These are phyloP conservation scores for Cyclanthera cordifolia DNA, from an alignment of 306 rosid genomes.

Conservation along the genomic window DNA sequence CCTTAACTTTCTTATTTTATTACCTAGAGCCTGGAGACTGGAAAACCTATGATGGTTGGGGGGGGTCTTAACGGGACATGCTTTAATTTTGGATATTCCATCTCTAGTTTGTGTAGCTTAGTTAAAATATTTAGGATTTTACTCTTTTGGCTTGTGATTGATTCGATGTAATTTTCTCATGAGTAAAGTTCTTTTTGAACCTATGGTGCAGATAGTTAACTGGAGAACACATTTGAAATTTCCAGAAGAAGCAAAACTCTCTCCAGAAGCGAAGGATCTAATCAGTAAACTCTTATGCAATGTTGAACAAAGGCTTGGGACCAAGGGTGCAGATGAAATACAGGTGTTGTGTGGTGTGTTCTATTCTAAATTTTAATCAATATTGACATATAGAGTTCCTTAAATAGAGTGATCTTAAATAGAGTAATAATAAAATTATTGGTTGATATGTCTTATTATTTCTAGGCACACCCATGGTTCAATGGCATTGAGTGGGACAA, in stretches of 20 bases:
- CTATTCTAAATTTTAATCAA: slow-evolving; percentile 28
- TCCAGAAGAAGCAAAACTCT: slow-evolving; percentile 93
- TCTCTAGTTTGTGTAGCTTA: not conserved
- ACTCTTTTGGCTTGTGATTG: not conserved
- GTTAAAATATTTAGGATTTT: not conserved
- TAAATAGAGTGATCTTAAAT: slow-evolving; percentile 15
- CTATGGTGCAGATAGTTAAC: slow-evolving; percentile 75
- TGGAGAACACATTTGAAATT: slow-evolving; percentile 93
- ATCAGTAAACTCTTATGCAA: slow-evolving; percentile 78
- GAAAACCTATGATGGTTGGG: too few relatives aligned
- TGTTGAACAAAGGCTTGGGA: slow-evolving; percentile 93
- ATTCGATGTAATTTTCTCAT: slow-evolving; percentile 6
- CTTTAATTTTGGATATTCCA: not conserved
- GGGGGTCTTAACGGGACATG: not conserved
- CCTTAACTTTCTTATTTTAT: not conserved
- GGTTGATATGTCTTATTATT: slow-evolving; percentile 22
- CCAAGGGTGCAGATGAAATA: slow-evolving; percentile 94
- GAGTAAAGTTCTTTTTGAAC: slow-evolving; percentile 9
- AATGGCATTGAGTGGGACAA: slow-evolving; percentile 86
- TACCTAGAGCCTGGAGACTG: not conserved
- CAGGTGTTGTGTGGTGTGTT: slow-evolving; percentile 83
- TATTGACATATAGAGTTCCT: slow-evolving; percentile 9
- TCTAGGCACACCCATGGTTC: slow-evolving; percentile 93
- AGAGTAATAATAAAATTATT: slow-evolving; percentile 20
- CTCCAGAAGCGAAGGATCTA: slow-evolving; percentile 86